These are phyloP conservation scores for Diddensiella santjacobensis DNA, from an alignment of 805 yeast genomes.

Conservation along the genomic window DNA sequence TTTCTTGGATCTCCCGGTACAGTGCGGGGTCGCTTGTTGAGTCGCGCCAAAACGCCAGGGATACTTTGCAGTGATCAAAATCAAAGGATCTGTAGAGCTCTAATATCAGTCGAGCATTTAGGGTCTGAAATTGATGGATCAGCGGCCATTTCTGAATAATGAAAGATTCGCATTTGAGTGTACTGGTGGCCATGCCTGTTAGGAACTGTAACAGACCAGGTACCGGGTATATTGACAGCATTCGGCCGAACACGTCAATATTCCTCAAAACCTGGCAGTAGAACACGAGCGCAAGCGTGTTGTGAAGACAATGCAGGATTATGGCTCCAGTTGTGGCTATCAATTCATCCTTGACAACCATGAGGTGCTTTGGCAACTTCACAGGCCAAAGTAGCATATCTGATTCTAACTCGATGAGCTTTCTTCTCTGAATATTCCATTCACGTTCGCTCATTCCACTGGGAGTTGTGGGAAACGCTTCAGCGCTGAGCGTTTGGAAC, in stretches of 20 bases:
- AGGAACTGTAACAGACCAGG: conserved; percentile 21
- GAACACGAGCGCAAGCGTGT: conserved; percentile 14
- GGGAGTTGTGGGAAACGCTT: background rate
- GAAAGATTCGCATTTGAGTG: conserved; percentile 13
- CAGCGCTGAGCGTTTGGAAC: conserved; percentile 2
- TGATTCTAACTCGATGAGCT: conserved; percentile 13
- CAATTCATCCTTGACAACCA: conserved; percentile 19
- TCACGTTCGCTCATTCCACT: background rate
- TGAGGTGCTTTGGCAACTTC: conserved; percentile 15
- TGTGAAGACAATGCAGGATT: conserved; percentile 18
- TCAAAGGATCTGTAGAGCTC: conserved; percentile 11
- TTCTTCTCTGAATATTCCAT: conserved; percentile 3
- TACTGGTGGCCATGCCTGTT: conserved; percentile 19
- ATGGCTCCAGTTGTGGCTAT: conserved; percentile 19
- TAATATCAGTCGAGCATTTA: conserved; percentile 16
- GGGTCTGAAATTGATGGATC: conserved; percentile 8
- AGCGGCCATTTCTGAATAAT: conserved; percentile 16
- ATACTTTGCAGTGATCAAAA: conserved; percentile 16
- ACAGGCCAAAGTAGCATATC: conserved; percentile 22
- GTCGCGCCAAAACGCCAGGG: conserved; percentile 16
- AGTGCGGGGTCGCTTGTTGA: conserved; percentile 12
- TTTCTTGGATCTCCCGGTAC: conserved; percentile 8
- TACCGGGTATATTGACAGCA: conserved; percentile 14
- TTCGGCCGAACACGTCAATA: conserved; percentile 9
- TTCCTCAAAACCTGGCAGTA: conserved; percentile 11